phyloP scores from a whole-genome alignment of 176 grass and related monocot genomes.

The Poa annua region DNA sequence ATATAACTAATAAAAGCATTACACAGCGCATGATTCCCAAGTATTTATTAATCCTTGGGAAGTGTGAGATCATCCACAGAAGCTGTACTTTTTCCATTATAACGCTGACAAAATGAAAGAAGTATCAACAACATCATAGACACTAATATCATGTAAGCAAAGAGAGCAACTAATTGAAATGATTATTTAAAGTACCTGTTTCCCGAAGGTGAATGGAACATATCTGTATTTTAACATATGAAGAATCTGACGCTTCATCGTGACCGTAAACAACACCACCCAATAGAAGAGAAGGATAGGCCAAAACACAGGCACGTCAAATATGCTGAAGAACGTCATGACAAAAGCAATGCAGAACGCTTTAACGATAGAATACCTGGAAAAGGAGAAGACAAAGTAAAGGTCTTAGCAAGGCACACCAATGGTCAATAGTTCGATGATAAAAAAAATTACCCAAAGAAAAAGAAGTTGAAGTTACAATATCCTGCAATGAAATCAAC shows the following conservation, averaged over 20 bases:
- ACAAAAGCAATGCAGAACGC: conserved; percentile 70
- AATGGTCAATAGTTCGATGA: neutral
- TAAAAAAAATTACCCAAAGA: neutral
- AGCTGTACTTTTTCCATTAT: conserved; percentile 50
- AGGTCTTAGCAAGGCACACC: conserved; percentile 12
- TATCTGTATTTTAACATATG: conserved; percentile 93
- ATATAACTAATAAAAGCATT: conserved; percentile 29
- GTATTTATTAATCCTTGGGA: conserved; percentile 45
- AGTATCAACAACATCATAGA: conserved; percentile 27
- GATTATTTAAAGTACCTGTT: conserved; percentile 58
- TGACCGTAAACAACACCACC: conserved; percentile 64
- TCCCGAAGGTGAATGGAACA: conserved; percentile 79
- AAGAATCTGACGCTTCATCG: conserved; percentile 81
- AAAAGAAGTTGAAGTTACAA: neutral
- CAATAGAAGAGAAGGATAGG: conserved; percentile 83
- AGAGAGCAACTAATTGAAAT: neutral
- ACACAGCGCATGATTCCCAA: neutral
- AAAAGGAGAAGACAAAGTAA: conserved; percentile 26
- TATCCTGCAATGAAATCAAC: conserved; percentile 30
- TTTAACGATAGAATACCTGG: conserved; percentile 75
- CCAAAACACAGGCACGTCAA: conserved; percentile 83
- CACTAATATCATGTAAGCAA: neutral
- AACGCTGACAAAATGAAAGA: conserved; percentile 55
- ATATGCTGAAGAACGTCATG: conserved; percentile 79
- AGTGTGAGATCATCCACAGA: conserved; percentile 47